Percentiles rank a stretch among this genome's conserved stretches.
These are phyloP conservation scores for Medicago arabica DNA, from an alignment of 306 rosid genomes.

Conservation along the genomic window DNA sequence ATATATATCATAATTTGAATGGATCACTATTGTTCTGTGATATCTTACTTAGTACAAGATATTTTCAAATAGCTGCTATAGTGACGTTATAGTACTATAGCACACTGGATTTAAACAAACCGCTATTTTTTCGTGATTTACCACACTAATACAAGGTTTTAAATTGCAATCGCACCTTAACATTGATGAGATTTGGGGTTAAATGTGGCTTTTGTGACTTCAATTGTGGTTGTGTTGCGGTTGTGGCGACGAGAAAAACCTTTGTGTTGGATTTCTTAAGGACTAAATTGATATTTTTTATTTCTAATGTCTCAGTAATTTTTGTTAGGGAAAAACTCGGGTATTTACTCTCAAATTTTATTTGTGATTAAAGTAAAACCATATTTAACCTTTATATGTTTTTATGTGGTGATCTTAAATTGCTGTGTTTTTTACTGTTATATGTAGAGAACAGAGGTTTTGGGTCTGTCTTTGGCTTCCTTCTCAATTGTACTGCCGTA, in stretches of 20 bases:
- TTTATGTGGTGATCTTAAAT: background rate
- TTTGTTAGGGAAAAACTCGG: background rate
- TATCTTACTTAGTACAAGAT: too few species aligned
- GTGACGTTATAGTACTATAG: too few species aligned
- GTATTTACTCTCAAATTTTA: background rate
- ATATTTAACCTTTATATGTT: background rate
- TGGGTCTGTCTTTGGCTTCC: slow-evolving; percentile 85
- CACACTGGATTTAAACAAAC: background rate
- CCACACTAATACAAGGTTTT: background rate
- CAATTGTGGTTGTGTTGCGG: background rate
- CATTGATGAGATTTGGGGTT: background rate
- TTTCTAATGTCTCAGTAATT: background rate
- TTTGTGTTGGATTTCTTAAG: background rate
- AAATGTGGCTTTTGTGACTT: background rate
- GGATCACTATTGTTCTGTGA: too few species aligned
- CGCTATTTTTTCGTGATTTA: background rate
- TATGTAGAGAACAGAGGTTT: slow-evolving; percentile 71
- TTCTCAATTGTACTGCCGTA: slow-evolving; percentile 76
- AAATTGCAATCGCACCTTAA: background rate
- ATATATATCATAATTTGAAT: too few species aligned
- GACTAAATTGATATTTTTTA: background rate
- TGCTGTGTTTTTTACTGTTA: slow-evolving; percentile 31
- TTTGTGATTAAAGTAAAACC: background rate
- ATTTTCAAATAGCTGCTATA: too few species aligned
- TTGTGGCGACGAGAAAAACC: background rate